Percentiles rank a stretch among this genome's conserved stretches.
Evolutionary conservation across 164 flowering plant genomes (phyloP).

Genomic region (Tetracentron sinense): DNA sequence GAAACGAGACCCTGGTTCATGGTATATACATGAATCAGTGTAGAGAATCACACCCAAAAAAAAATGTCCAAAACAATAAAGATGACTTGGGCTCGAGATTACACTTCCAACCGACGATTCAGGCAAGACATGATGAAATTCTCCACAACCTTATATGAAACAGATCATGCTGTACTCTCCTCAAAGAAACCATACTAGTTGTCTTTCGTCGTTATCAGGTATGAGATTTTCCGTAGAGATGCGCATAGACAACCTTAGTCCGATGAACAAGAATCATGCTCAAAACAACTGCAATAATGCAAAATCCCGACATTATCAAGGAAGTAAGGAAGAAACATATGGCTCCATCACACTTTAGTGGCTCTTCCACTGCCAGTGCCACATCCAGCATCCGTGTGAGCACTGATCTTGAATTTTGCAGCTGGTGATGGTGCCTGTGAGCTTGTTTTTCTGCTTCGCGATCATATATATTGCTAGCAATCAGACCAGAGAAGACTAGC

Average conservation of each 20-base stretch:
- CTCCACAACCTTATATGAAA: conserved; percentile 2
- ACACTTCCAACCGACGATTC: too few relatives aligned
- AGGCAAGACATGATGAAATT: neutral
- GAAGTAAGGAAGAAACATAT: conserved; percentile 79
- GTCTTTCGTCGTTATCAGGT: conserved; percentile 20
- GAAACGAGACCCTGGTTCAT: too few relatives aligned
- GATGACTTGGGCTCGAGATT: too few relatives aligned
- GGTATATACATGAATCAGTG: too few relatives aligned
- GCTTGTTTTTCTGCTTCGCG: conserved; percentile 87
- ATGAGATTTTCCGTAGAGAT: conserved; percentile 73
- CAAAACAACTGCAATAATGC: conserved; percentile 64
- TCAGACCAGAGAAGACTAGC: conserved; percentile 72
- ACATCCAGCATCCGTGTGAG: conserved; percentile 21
- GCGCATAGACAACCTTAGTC: conserved; percentile 68
- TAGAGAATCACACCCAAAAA: too few relatives aligned
- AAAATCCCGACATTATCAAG: conserved; percentile 74
- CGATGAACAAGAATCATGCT: conserved; percentile 80
- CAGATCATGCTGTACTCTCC: neutral
- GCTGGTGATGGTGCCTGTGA: conserved; percentile 19
- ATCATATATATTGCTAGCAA: conserved; percentile 88
- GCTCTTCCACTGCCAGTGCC: conserved; percentile 30
- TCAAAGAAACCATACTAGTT: neutral
- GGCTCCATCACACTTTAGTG: conserved; percentile 67
- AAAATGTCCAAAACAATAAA: neutral
- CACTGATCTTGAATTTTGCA: conserved; percentile 16